These are phyloP conservation scores for Stachybotrys chlorohalonatus DNA, from an alignment of 2,329 filamentous ascomycete genomes.

Conservation along the genomic window DNA sequence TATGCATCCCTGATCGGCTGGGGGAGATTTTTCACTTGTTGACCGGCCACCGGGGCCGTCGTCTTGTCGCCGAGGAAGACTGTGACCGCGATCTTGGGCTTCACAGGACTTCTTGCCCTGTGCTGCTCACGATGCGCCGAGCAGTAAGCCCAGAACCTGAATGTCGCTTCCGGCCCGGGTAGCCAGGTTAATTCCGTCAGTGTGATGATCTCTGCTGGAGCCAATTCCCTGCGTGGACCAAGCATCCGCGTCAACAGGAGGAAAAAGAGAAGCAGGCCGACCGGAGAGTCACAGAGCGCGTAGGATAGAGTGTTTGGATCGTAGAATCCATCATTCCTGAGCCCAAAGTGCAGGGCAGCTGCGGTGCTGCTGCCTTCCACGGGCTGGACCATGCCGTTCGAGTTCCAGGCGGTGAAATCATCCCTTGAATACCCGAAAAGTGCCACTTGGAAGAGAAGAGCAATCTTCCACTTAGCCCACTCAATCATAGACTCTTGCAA, in stretches of 20 bases:
- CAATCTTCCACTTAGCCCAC: slow-evolving; percentile 48
- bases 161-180: slow-evolving; percentile 52
- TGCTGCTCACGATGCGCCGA: slow-evolving; percentile 23
- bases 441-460: slow-evolving; percentile 35
- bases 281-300: slow-evolving; percentile 53
- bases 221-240: slow-evolving; percentile 31
- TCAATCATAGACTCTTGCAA: slow-evolving; percentile 30
- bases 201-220: slow-evolving; percentile 46
- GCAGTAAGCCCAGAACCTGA: slow-evolving; percentile 46
- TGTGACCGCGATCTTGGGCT: slow-evolving; percentile 35
- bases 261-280: slow-evolving; percentile 46
- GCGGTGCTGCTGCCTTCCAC: slow-evolving; percentile 4
- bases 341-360: slow-evolving; percentile 14
- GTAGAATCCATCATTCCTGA: slow-evolving; percentile 19
- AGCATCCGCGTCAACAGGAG: slow-evolving; percentile 35
- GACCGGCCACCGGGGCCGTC: slow-evolving; percentile 2
- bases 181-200: slow-evolving; percentile 56
- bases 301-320: slow-evolving; percentile 50
- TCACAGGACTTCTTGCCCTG: slow-evolving; percentile 13
- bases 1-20: slow-evolving; percentile 21
- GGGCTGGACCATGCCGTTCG: slow-evolving; percentile 6
- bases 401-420: slow-evolving; percentile 37
- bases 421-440: slow-evolving; percentile 47
- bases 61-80: slow-evolving; percentile 31
- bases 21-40: slow-evolving; percentile 9